A percentile compares a stretch with the other conserved stretches of the same genome.
These are phyloP conservation scores for Papiliotrema nemorosa DNA, from an alignment of 1,284 basidiomycete species.

Conservation along the genomic window DNA sequence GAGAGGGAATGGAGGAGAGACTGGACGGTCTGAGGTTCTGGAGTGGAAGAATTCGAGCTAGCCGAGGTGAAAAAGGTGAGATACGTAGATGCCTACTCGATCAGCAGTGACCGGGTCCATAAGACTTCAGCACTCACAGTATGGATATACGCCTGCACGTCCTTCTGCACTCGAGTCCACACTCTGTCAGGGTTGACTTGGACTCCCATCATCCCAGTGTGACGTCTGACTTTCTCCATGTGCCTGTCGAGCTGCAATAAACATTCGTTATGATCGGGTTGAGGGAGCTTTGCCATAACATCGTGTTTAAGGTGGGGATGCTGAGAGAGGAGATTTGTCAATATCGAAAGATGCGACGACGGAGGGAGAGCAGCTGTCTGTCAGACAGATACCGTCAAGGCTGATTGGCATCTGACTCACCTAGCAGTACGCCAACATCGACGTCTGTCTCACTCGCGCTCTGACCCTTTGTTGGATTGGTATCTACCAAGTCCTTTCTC, in stretches of 20 bases:
- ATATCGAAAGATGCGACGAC: constrained; percentile 38
- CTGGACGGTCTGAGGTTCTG: constrained; percentile 30
- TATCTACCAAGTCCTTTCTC: constrained; percentile 14
- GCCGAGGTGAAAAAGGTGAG: constrained; percentile 34
- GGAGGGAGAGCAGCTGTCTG: constrained; percentile 36
- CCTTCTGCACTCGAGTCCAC: constrained; percentile 32
- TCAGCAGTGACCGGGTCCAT: neutral
- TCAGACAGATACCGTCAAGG: too few relatives aligned
- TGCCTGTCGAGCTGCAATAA: constrained; percentile 29
- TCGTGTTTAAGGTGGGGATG: constrained; percentile 29
- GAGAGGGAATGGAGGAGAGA: constrained; percentile 35
- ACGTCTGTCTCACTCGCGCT: constrained; percentile 8
- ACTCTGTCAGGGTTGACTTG: constrained; percentile 12
- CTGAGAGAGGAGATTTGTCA: constrained; percentile 32
- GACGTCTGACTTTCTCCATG: constrained; percentile 19
- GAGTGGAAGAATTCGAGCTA: constrained; percentile 1
- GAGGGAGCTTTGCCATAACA: constrained; percentile 34
- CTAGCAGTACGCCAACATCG: constrained; percentile 42
- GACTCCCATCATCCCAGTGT: neutral
- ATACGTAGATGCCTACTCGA: constrained; percentile 33
- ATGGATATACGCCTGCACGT: constrained; percentile 25
- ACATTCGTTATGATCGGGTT: constrained; percentile 35
- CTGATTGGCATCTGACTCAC: constrained; percentile 31
- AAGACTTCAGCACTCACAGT: constrained; percentile 21
- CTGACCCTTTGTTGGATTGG: neutral